Evolutionary conservation across 1,284 basidiomycete genomes (phyloP), one percentile per base, ranked within the genome.

Genomic region (Cerrena zonata): DNA sequence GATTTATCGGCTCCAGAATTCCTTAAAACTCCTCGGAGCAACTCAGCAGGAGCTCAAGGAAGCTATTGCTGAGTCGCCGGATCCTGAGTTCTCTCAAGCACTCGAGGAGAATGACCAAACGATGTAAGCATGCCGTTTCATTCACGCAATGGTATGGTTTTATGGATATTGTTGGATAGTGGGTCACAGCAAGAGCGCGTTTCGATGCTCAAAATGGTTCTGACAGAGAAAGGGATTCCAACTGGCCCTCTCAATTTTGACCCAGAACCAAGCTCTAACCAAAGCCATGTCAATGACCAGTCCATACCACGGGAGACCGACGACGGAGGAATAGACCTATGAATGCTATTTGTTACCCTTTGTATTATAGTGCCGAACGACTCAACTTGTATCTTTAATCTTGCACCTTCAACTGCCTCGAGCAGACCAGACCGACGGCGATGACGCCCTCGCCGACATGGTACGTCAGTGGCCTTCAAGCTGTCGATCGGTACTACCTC

Each of bases 111-210:
- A 83, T 58, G 70, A 76, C 50, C 61, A 58, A 7, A 76, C 77
- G 18, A 80, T 83, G 78, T 79, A 47, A 45, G 76, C 69, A 34
- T 34, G 7, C 30, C 7, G 15, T 34, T 34, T 34, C n/a, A 15
- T 27, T 13, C 1, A 22, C 23, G 3, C 42, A 41, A 19, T 21
- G 30, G 7, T 42, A 39, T 22, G 13, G 5, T 46, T 39, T 34
- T 27, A 38, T 26, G 30, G 30, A 7, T 34, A n/a, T 45, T 18
- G 34, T 45, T n/a, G 7, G 15, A 38, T 58, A 89, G 86, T 57
- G 82, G 75, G 4, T 84, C 85, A 4, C 86, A 89, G 64, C 76
- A 81, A 59, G 86, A 89, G 62, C 73, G 86, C 5, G 78, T 89
- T 54, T 67, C 67, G 25, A 86, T 89, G 39, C 71, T 89, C 46